Base-by-base conservation (phyloP, 176 grass and related monocot genomes). In the Chloris gayana region DNA sequence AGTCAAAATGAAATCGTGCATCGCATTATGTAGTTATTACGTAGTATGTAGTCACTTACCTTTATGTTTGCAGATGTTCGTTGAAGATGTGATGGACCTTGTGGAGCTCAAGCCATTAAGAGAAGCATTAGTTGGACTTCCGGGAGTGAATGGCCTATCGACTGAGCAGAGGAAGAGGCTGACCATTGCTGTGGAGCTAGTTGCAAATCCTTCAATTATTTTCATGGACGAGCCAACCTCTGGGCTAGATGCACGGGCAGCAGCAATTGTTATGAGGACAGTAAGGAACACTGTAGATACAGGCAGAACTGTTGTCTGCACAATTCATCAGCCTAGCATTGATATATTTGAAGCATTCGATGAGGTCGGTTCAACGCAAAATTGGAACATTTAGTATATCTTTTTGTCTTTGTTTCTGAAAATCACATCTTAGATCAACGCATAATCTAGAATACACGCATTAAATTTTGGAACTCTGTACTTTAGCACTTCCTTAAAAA, bases 331-430 rank as follows among this genome's bases (percentile, higher is more conserved):
- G 24, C 94, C 94, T 58, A 97, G 94, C 80, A 97, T 97, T 72
- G 94, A 97, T 74, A 94, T 97, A 70, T 97, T 97, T 88, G 94
- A 97, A 97, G 87, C 94, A 44, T 97, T 97, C 33, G 91, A 97
- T 88, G 94, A 97, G 89, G 94, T 97, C 39, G 66, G 80, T 47
- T 27, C 68, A 22, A 50, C 49, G 37, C 84, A 24, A 7, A 8
- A 42, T 27, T 14, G 0, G n/a, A 44, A 11, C 50, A 7, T 6
- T 39, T 39, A 7, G 1, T 42, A 42, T 11, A 42, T 10, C 9
- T 8, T 42, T 42, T 42, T 1, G 9, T 42, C 10, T 1, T 49
- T 49, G 15, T 49, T 49, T 14, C 46, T 49, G 2, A 3, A 49
- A 4, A 49, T 49, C 17, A 49, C 12, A 49, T 49, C 46, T 15